Conservation (phyloP, 2,329 filamentous ascomycete genomes). For the Erysiphe neolycopersici region DNA sequence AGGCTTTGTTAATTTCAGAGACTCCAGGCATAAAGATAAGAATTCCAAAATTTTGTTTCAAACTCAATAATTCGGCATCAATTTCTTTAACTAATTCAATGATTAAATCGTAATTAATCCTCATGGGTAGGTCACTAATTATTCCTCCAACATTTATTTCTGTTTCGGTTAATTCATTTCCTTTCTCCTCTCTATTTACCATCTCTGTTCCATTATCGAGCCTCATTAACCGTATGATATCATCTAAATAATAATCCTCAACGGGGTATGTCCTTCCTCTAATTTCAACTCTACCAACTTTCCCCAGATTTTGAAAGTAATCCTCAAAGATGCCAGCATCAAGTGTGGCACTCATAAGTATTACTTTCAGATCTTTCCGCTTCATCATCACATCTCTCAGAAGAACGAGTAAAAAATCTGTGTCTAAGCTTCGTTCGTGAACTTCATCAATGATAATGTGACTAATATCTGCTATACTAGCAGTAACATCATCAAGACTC, state of each 20-base stretch:
- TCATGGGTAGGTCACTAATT: constrained; percentile 47
- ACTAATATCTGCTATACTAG: constrained; percentile 66
- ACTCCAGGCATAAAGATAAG: constrained; percentile 89
- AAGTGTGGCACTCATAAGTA: constrained; percentile 90
- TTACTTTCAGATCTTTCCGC: constrained; percentile 58
- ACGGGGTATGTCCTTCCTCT: constrained; percentile 75
- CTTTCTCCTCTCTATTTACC: constrained; percentile 15
- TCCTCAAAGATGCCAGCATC: constrained; percentile 63
- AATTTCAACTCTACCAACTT: constrained; percentile 64
- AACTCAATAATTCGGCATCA: constrained; percentile 41
- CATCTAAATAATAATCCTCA: constrained; percentile 69
- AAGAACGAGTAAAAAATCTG: constrained; percentile 75
- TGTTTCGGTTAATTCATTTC: constrained; percentile 20
- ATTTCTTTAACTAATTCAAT: constrained; percentile 57
- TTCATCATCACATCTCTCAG: constrained; percentile 54
- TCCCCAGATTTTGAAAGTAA: constrained; percentile 50
- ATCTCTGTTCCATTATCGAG: constrained; percentile 23
- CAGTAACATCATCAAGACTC: constrained; percentile 49
- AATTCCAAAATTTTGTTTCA: constrained; percentile 53
- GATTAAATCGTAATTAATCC: constrained; percentile 80
- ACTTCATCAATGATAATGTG: constrained; percentile 94
- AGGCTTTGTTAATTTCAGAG: constrained; percentile 65
- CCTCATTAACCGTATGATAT: constrained; percentile 54
- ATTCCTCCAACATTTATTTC: constrained; percentile 37
- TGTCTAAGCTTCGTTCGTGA: constrained; percentile 83